A percentile compares a stretch with the other conserved stretches of the same genome.
These are phyloP conservation scores for Cyclocybe cylindracea DNA, from an alignment of 768 basidiomycete species.

Conservation along the genomic window DNA sequence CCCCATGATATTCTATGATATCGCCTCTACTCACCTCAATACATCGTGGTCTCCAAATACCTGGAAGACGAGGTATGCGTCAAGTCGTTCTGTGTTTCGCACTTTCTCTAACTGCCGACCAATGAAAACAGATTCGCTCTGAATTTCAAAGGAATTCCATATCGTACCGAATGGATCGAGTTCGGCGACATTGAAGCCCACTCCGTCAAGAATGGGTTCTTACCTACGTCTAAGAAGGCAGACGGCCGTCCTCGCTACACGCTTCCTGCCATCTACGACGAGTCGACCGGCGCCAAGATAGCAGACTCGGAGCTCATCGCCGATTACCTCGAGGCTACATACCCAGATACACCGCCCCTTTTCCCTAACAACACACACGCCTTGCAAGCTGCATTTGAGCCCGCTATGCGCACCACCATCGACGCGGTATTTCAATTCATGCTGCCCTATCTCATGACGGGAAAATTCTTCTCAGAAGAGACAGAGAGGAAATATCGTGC, in stretches of 20 bases:
- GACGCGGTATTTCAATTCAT: background rate
- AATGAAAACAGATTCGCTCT: slow-evolving; percentile 29
- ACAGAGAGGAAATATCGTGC: too few species aligned
- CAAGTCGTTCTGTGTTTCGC: background rate
- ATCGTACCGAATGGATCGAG: slow-evolving; percentile 51
- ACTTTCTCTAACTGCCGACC: slow-evolving; percentile 24
- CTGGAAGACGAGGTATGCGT: slow-evolving; percentile 31
- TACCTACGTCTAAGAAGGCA: slow-evolving; percentile 26
- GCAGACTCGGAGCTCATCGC: slow-evolving; percentile 48
- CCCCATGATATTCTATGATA: slow-evolving; percentile 35
- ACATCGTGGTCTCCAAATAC: slow-evolving; percentile 36
- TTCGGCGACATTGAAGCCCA: slow-evolving; percentile 43
- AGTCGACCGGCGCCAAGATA: slow-evolving; percentile 34
- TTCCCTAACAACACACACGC: background rate
- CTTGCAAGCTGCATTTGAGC: slow-evolving; percentile 1
- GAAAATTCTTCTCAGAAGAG: too few species aligned
- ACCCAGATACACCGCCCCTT: slow-evolving; percentile 26
- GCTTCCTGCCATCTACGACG: slow-evolving; percentile 51
- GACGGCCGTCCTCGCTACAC: slow-evolving; percentile 41
- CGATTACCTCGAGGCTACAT: slow-evolving; percentile 49
- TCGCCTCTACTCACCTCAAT: slow-evolving; percentile 26
- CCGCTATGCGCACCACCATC: background rate
- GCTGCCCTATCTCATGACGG: too few species aligned
- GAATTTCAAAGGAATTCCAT: slow-evolving; percentile 34
- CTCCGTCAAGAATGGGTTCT: slow-evolving; percentile 33